Percentiles rank a stretch among this genome's conserved stretches.
phyloP scores from a whole-genome alignment of 1,284 basidiomycete species.

The Xanthoconium separans region DNA sequence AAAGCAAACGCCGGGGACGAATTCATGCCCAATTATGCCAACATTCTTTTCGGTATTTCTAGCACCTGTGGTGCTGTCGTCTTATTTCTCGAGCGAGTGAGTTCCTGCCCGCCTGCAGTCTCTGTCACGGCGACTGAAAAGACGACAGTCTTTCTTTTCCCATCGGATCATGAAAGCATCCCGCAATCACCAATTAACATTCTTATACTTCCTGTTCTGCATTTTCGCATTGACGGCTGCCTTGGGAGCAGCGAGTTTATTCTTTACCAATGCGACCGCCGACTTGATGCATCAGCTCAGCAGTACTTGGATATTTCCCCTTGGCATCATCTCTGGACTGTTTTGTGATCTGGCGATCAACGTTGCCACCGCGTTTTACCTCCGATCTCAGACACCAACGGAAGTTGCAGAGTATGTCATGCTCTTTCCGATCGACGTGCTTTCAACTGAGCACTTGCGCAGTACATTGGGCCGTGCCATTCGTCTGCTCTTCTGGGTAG shows the following conservation, averaged over 20 bases:
- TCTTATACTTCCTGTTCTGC: constrained; percentile 16
- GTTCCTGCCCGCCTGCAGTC: not conserved
- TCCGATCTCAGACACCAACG: constrained; percentile 4
- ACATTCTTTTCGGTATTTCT: constrained; percentile 22
- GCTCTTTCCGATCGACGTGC: not conserved
- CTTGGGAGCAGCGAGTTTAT: constrained; percentile 20
- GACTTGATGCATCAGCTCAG: constrained; percentile 14
- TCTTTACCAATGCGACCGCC: constrained; percentile 10
- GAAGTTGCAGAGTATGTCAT: constrained; percentile 9
- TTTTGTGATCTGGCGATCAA: constrained; percentile 21
- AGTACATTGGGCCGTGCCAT: constrained; percentile 4
- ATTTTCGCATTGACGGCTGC: constrained; percentile 24
- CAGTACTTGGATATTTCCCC: constrained; percentile 19
- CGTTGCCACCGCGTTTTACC: constrained; percentile 9
- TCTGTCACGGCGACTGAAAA: not conserved
- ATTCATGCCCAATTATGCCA: constrained; percentile 10
- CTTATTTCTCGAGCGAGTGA: constrained; percentile 20
- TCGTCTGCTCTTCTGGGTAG: constrained; percentile 10
- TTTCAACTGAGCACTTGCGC: not conserved
- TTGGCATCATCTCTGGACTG: constrained; percentile 18
- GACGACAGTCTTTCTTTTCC: constrained; percentile 23
- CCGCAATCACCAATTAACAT: constrained; percentile 15
- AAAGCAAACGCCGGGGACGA: not conserved
- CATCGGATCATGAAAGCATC: constrained; percentile 16
- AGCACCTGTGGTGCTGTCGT: constrained; percentile 14